Percentiles rank a stretch among this genome's conserved stretches.
Evolutionary conservation across 257 asterid genomes (phyloP).

Genomic region (Jacaranda mimosifolia): DNA sequence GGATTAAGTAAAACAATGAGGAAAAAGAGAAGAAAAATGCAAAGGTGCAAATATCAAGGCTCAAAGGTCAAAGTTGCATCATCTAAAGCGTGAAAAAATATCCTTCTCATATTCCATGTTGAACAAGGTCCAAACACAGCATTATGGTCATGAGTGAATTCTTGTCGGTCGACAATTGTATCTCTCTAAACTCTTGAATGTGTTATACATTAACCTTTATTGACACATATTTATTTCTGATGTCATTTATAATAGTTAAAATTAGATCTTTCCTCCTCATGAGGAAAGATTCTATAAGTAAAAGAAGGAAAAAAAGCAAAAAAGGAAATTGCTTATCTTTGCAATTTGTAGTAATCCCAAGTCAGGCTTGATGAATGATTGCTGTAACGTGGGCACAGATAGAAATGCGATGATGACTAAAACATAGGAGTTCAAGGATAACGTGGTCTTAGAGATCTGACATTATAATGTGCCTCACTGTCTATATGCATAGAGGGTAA

Average conservation of each 20-base stretch:
- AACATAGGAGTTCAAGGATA: not conserved
- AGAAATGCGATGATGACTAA: not conserved
- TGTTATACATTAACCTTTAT: not conserved
- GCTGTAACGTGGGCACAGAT: not conserved
- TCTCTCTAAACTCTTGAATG: not conserved
- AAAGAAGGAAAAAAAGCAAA: too few relatives aligned
- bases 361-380: not conserved
- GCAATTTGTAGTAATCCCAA: too few relatives aligned
- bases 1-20: too few relatives aligned
- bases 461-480: conserved; percentile 1
- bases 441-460: conserved; percentile 1
- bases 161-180: not conserved
- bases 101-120: too few relatives aligned
- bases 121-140: not conserved
- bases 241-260: not conserved
- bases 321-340: too few relatives aligned
- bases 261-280: not conserved
- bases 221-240: not conserved
- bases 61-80: too few relatives aligned
- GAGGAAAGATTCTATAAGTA: too few relatives aligned
- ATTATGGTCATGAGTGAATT: not conserved
- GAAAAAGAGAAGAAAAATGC: too few relatives aligned
- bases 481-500: not conserved
- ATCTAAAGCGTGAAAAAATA: too few relatives aligned
- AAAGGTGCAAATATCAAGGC: too few relatives aligned